Conservation (phyloP, 352 stramenopile species). For the Halophytophthora polymorphica region DNA sequence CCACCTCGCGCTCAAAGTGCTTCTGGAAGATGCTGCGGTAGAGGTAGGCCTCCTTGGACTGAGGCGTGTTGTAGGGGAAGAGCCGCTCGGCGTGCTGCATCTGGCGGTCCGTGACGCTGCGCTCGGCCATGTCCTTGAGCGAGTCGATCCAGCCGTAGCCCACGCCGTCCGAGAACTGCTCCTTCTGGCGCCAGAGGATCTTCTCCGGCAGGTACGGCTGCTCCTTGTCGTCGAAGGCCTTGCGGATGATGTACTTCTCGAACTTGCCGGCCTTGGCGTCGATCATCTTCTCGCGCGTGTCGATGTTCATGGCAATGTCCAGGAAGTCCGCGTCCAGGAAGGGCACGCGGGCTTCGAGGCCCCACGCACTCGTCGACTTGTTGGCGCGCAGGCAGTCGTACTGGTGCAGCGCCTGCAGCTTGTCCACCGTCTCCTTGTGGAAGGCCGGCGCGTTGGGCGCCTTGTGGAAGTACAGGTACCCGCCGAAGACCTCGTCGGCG, state of each 20-base stretch:
- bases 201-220: constrained; percentile 96
- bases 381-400: constrained; percentile 99
- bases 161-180: constrained; percentile 99
- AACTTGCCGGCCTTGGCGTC: constrained; percentile 88
- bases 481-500: constrained; percentile 97
- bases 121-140: constrained; percentile 94
- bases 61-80: constrained; percentile 98
- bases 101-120: constrained; percentile 94
- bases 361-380: constrained; percentile 98
- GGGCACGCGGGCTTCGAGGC: constrained; percentile 96
- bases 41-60: constrained; percentile 97
- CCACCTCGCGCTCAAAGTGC: constrained; percentile 96
- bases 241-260: constrained; percentile 99
- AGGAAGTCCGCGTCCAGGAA: constrained; percentile 99
- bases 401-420: constrained; percentile 95
- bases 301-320: constrained; percentile 97
- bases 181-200: constrained; percentile 99
- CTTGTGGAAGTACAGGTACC: constrained; percentile 99
- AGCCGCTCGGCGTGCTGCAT: constrained; percentile 92
- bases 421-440: constrained; percentile 94
- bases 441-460: constrained; percentile 92
- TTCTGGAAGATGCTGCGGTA: constrained; percentile 98
- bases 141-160: constrained; percentile 99
- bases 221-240: constrained; percentile 97
- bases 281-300: constrained; percentile 98